Base-by-base conservation (phyloP, 805 yeast species). In the Candida sithepensis region DNA sequence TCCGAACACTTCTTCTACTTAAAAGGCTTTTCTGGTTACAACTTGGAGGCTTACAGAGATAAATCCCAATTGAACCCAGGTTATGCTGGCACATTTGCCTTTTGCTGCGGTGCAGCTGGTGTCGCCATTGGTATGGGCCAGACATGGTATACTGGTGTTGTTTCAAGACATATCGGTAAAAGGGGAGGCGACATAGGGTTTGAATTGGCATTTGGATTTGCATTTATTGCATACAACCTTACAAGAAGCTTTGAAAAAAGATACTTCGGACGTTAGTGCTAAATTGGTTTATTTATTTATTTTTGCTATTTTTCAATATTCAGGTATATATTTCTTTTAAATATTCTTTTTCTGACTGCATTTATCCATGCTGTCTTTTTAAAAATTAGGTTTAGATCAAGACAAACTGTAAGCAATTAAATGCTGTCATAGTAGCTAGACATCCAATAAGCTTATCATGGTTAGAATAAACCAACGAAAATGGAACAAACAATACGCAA, bases 141-240 rank as follows among this genome's bases (percentile, higher is more conserved):
- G 71, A 77, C 78, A 4, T 91, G 96, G 88, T 91, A 84, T 73
- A 65, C 64, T 16, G 96, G 97, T 58, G 84, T 78, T 39, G 59
- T 88, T 57, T 90, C 81, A 36, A 63, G 60, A 36, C 53, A 68
- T 53, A 82, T 87, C 60, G 94, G 92, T 54, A 66, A 56, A 8
- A 63, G 54, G 38, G 96, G 95, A 57, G 97, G 92, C 51, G 97
- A 89, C 64, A 76, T 90, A 60, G 97, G 96, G 28, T 88, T 87
- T 62, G 94, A 86, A 71, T 71, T 90, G 49, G 88, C 84, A 40
- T 76, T 77, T 47, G 77, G 73, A 7, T 87, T 88, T 60, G 70
- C 92, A 12, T 81, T 84, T 53, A 62, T 87, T 46, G 82, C 77
- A 21, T 88, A 70, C 67, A 75, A 79, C 58, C 40, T 70, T 26